Base-by-base conservation (phyloP, 768 basidiomycete species). In the Leccinum subgranulosum region DNA sequence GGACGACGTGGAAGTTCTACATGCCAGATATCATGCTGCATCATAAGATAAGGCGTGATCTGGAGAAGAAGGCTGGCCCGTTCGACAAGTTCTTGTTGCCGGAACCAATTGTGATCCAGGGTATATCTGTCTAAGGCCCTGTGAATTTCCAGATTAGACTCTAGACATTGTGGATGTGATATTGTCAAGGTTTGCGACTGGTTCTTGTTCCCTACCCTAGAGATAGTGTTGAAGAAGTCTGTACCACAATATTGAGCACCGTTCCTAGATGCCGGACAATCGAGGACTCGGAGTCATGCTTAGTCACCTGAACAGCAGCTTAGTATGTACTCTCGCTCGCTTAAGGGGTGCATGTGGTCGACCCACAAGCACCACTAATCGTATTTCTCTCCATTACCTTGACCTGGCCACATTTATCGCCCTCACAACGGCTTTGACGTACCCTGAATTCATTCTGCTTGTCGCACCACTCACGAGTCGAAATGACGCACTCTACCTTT, bases 1-100 rank as follows among this genome's bases (percentile, higher is more conserved):
- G 88, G 88, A 91, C 88, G 60, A 81, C 81, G 4, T 74, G 77
- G 57, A 70, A 71, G 54, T 89, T 81, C 64, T 90, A 88, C 65
- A 71, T 80, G 19, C 87, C 87, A 0, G 70, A 78, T 41, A 65
- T 78, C 9, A 51, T 73, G 47, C 61, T 61, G 34, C 72, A 73
- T 49, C 69, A 64, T 19, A 17, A 33, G 43, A 69, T 60, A 23
- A 72, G 74, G 62, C 56, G 46, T 28, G 61, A 74, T 49, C 66
- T 87, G 17, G 84, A 85, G 72, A 74, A 70, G 45, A 67, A 77
- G 14, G 83, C 80, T 45, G 86, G 86, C 3, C 80, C 84, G 0
- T 82, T 83, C 54, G 82, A 83, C 48, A 57, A 60, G 12, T 73
- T 71, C 51, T 54, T 51, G 31, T 56, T 60, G 7, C 68, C 72